Conservation (phyloP, 2,329 filamentous ascomycete genomes). For the Epichloe aotearoae region DNA sequence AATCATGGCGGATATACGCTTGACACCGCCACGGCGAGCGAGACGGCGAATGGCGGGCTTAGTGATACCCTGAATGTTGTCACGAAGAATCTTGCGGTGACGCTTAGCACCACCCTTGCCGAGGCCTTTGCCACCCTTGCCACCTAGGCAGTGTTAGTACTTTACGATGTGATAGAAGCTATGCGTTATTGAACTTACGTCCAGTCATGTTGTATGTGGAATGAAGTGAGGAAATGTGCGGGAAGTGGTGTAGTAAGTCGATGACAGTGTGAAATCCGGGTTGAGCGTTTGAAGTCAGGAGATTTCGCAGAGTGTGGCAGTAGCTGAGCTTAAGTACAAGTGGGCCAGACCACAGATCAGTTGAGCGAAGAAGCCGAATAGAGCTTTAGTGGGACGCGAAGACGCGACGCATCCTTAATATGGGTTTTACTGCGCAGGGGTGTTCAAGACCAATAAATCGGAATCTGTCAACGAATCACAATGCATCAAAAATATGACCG, state of each 20-base stretch:
- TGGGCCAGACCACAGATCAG: constrained; percentile 25
- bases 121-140: constrained; percentile 94
- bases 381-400: background rate
- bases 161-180: no score
- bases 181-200: constrained; percentile 41
- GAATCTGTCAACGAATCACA: background rate
- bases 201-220: constrained; percentile 48
- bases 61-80: constrained; percentile 99
- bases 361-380: constrained; percentile 6
- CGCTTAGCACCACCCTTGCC: constrained; percentile 98
- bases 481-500: background rate
- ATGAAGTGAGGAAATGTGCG: constrained; percentile 7
- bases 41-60: constrained; percentile 98
- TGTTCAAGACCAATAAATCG: background rate
- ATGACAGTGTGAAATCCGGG: constrained; percentile 4
- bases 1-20: constrained; percentile 97
- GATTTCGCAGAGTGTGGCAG: constrained; percentile 14
- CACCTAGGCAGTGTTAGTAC: constrained; percentile 50
- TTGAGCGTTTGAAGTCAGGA: constrained; percentile 7
- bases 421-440: background rate
- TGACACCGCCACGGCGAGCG: constrained; percentile 97
- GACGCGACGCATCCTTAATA: background rate
- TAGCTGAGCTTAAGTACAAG: constrained; percentile 25
- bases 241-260: constrained; percentile 1
- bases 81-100: constrained; percentile 96